Percentiles rank a stretch among this genome's conserved stretches.
These are phyloP conservation scores for Termitomyces titanicus DNA, from an alignment of 768 basidiomycete genomes.

Conservation along the genomic window DNA sequence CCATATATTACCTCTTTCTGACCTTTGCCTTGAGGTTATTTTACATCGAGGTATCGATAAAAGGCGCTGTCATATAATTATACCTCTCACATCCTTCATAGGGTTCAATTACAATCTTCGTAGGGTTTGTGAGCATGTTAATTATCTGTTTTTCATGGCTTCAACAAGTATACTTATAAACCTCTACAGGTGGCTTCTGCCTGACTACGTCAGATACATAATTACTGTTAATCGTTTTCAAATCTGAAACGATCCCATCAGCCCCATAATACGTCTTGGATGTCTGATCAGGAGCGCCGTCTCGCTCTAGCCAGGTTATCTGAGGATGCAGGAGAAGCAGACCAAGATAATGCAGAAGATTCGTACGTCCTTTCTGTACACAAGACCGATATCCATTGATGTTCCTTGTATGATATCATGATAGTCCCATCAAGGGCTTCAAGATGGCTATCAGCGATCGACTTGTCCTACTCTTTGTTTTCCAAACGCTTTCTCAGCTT, in stretches of 20 bases:
- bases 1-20: no score
- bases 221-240: not conserved
- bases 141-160: conserved; percentile 8
- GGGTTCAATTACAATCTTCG: conserved; percentile 60
- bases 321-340: conserved; percentile 66
- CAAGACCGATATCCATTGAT: not conserved
- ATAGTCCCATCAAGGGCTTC: conserved; percentile 47
- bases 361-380: conserved; percentile 37
- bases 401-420: not conserved
- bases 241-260: conserved; percentile 15
- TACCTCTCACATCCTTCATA: conserved; percentile 18
- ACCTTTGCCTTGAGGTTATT: conserved; percentile 47
- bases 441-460: conserved; percentile 52
- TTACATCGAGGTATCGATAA: conserved; percentile 53
- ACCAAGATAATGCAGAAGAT: conserved; percentile 51
- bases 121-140: conserved; percentile 55
- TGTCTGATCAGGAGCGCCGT: conserved; percentile 42
- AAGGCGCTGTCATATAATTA: not conserved
- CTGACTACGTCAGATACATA: conserved; percentile 47
- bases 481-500: conserved; percentile 45
- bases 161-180: not conserved
- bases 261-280: conserved; percentile 63
- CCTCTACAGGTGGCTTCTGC: conserved; percentile 45
- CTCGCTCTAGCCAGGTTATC: conserved; percentile 63
- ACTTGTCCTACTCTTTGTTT: conserved; percentile 49